These are phyloP conservation scores for Mortierella sp. DNA, from an alignment of 371 early-diverging fungal species.

Conservation along the genomic window DNA sequence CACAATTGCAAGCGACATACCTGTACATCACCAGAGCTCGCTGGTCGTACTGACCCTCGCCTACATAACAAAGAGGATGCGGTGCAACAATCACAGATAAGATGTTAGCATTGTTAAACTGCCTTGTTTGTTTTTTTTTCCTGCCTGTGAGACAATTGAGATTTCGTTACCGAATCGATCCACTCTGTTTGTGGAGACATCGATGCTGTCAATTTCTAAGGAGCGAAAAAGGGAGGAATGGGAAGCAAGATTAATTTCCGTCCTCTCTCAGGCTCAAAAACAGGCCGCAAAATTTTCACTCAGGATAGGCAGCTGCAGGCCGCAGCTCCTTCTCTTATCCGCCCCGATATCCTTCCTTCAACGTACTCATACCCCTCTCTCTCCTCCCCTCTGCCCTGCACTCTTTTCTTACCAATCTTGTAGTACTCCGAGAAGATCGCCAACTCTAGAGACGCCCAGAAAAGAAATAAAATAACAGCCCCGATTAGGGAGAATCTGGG, in stretches of 20 bases:
- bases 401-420: conserved; percentile 60
- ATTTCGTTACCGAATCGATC: conserved; percentile 65
- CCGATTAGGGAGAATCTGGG: background rate
- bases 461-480: background rate
- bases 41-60: conserved; percentile 65
- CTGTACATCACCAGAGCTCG: conserved; percentile 68
- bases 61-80: conserved; percentile 33
- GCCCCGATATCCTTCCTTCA: background rate
- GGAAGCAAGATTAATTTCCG: background rate
- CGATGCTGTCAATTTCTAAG: conserved; percentile 74
- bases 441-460: conserved; percentile 56
- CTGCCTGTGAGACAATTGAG: background rate
- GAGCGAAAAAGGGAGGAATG: background rate
- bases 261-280: background rate
- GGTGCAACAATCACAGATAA: background rate
- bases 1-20: conserved; percentile 10
- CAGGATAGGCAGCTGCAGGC: background rate
- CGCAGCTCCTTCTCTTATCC: too few relatives aligned
- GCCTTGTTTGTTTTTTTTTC: background rate
- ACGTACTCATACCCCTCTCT: background rate
- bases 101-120: too few relatives aligned
- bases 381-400: background rate
- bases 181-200: conserved; percentile 68
- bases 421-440: conserved; percentile 68
- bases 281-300: background rate